Percentiles rank a stretch among this genome's conserved stretches.
phyloP scores from a whole-genome alignment of 495 filamentous ascomycete species.

The Penicillium lividum region DNA sequence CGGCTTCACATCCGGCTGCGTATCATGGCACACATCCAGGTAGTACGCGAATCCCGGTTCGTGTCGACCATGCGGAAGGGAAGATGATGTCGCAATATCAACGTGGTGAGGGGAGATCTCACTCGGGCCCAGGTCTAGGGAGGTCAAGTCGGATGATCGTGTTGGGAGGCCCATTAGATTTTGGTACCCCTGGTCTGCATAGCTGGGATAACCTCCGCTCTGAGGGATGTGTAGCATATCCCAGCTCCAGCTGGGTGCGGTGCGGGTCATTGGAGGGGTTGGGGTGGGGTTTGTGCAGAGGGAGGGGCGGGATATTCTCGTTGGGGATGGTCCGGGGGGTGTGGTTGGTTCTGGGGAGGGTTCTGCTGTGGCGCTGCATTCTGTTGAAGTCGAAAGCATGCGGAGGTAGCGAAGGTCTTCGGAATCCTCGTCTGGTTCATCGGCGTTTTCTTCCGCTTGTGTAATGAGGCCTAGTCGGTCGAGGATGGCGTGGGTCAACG shows the following conservation, averaged over 20 bases:
- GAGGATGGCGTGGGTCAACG: constrained; percentile 48
- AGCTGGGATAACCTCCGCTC: constrained; percentile 22
- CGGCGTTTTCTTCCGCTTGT: constrained; percentile 47
- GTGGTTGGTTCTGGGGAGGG: constrained; percentile 45
- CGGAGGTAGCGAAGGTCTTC: constrained; percentile 44
- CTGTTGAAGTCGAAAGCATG: constrained; percentile 41
- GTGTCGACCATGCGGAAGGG: constrained; percentile 12
- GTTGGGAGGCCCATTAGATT: constrained; percentile 23
- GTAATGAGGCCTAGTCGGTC: constrained; percentile 50
- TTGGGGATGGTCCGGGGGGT: constrained; percentile 39
- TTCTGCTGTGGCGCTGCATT: constrained; percentile 43
- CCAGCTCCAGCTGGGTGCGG: constrained; percentile 35
- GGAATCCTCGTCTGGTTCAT: constrained; percentile 41
- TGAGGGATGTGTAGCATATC: constrained; percentile 32
- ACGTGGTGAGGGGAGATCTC: constrained; percentile 28
- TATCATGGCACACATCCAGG: constrained; percentile 16
- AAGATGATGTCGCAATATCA: constrained; percentile 13
- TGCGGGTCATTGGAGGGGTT: constrained; percentile 22
- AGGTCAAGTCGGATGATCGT: constrained; percentile 21
- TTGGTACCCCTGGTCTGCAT: constrained; percentile 27
- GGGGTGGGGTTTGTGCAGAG: constrained; percentile 23
- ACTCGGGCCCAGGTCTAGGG: constrained; percentile 15
- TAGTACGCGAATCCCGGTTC: constrained; percentile 23
- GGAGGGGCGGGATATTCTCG: constrained; percentile 13
- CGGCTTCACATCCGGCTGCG: constrained; percentile 21